These are phyloP conservation scores for Drosera capensis DNA, from an alignment of 148 eudicot species.

Conservation along the genomic window DNA sequence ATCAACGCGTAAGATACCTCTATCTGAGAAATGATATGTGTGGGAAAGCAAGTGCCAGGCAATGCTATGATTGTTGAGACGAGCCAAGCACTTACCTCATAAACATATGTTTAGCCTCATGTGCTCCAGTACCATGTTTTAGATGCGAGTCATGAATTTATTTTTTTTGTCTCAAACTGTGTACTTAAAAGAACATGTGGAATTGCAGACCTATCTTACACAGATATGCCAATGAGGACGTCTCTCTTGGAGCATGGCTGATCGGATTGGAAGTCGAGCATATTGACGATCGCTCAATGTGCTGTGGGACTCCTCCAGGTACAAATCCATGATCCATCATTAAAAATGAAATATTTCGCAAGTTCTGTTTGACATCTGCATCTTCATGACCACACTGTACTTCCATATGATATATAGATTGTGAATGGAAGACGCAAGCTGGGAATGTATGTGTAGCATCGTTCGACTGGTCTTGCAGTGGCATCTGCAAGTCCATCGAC, in stretches of 20 bases:
- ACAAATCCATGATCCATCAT: not conserved
- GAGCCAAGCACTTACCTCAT: too few relatives aligned
- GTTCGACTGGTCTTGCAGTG: slow-evolving; percentile 94
- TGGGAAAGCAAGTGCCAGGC: too few relatives aligned
- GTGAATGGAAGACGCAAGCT: slow-evolving; percentile 62
- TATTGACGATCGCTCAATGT: slow-evolving; percentile 69
- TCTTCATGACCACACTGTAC: not conserved
- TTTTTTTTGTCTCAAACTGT: too few relatives aligned
- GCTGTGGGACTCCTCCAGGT: slow-evolving; percentile 97
- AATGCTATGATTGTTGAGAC: too few relatives aligned
- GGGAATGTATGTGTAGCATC: slow-evolving; percentile 76
- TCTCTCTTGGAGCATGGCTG: slow-evolving; percentile 78
- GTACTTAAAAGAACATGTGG: too few relatives aligned
- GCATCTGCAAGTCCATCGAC: slow-evolving; percentile 75
- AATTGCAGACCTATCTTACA: slow-evolving; percentile 55
- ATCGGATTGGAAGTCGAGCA: slow-evolving; percentile 89
- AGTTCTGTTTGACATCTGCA: not conserved
- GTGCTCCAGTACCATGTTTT: too few relatives aligned
- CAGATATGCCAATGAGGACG: slow-evolving; percentile 80
- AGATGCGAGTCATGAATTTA: too few relatives aligned
- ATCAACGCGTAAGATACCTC: slow-evolving; percentile 66
- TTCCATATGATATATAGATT: slow-evolving; percentile 21
- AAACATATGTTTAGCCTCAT: too few relatives aligned
- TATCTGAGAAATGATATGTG: too few relatives aligned
- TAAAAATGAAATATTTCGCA: too few relatives aligned